These are phyloP conservation scores for Phyllosticta capitalensis DNA, from an alignment of 2,329 filamentous ascomycete genomes.

Conservation along the genomic window DNA sequence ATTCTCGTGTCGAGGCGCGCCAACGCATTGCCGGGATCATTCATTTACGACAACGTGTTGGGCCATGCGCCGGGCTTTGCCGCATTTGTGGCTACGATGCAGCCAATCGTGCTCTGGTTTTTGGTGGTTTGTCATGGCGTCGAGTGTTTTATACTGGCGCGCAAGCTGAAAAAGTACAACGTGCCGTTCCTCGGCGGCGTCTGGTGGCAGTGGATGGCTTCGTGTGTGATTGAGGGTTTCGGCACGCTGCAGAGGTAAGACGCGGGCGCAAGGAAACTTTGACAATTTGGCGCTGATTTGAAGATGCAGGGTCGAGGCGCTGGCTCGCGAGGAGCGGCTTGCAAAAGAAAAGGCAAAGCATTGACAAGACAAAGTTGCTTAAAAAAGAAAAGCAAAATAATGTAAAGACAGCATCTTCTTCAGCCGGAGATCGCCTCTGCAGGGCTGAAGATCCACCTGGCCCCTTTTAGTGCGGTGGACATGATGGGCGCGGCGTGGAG, in stretches of 20 bases:
- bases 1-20: constrained; percentile 20
- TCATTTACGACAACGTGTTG: constrained; percentile 30
- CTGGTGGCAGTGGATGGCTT: constrained; percentile 47
- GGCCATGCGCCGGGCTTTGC: constrained; percentile 49
- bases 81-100: constrained; percentile 47
- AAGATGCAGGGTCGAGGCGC: constrained; percentile 6
- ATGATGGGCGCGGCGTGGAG: constrained; percentile 6
- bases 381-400: background rate
- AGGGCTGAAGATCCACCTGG: constrained; percentile 9
- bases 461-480: constrained; percentile 8
- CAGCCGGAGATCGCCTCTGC: constrained; percentile 2
- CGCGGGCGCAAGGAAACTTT: background rate
- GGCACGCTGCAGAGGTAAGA: constrained; percentile 35
- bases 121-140: constrained; percentile 55
- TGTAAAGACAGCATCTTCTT: background rate
- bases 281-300: background rate
- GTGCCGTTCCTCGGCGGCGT: constrained; percentile 38
- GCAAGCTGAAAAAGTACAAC: constrained; percentile 42
- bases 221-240: constrained; percentile 44
- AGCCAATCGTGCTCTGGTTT: constrained; percentile 47
- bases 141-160: constrained; percentile 48
- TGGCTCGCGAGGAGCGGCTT: constrained; percentile 13
- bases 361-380: constrained; percentile 16
- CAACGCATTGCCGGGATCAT: constrained; percentile 26
- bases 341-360: constrained; percentile 32